Percentiles rank a stretch among this genome's conserved stretches.
These are phyloP conservation scores for Fraxinus quadrangulata DNA, from an alignment of 257 asterid species.

Conservation along the genomic window DNA sequence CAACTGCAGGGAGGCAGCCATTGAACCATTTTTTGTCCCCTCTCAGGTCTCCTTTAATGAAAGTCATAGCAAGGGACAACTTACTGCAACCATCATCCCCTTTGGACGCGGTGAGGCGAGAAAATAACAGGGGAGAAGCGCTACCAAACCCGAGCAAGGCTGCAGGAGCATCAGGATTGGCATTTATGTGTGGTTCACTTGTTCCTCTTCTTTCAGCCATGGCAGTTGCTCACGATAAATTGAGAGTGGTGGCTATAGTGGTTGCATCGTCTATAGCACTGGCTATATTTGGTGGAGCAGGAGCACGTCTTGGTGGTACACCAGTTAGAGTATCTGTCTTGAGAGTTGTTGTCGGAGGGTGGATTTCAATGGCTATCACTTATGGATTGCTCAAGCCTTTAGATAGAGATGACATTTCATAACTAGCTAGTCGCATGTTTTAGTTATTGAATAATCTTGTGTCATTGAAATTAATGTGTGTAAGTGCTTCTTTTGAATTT, in stretches of 20 bases:
- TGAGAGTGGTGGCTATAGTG: constrained; percentile 39
- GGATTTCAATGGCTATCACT: constrained; percentile 67
- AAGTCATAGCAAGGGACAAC: constrained; percentile 27
- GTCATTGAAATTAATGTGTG: neutral
- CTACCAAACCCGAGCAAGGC: constrained; percentile 56
- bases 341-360: constrained; percentile 62
- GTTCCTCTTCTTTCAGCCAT: constrained; percentile 50
- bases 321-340: constrained; percentile 45
- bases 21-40: constrained; percentile 23
- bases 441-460: neutral
- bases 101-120: neutral
- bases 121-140: constrained; percentile 2
- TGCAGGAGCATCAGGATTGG: constrained; percentile 50
- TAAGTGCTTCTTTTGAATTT: too few species aligned
- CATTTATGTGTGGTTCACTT: constrained; percentile 55
- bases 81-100: neutral
- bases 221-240: constrained; percentile 23
- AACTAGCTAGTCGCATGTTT: neutral
- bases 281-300: constrained; percentile 46
- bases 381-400: constrained; percentile 58
- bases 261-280: constrained; percentile 40
- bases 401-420: constrained; percentile 32
- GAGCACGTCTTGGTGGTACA: constrained; percentile 60
- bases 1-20: neutral
- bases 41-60: constrained; percentile 41